These are phyloP conservation scores for Lodderomyces pseudojiufengensis DNA, from an alignment of 1,139 yeast genomes.

Conservation along the genomic window DNA sequence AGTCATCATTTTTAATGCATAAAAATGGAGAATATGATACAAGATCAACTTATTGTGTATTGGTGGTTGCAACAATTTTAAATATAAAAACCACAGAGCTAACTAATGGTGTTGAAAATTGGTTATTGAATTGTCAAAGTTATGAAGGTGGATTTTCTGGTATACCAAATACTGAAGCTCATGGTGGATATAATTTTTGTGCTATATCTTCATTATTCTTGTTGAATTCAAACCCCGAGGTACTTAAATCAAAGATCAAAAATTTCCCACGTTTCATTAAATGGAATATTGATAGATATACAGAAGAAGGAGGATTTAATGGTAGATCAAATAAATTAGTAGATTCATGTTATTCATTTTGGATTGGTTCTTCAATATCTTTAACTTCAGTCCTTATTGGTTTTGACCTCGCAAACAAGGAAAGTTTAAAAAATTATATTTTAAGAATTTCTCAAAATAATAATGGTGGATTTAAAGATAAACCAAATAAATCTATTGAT, in stretches of 20 bases:
- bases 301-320: constrained; percentile 76
- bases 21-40: constrained; percentile 81
- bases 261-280: constrained; percentile 41
- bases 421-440: constrained; percentile 61
- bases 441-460: constrained; percentile 68
- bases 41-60: constrained; percentile 82
- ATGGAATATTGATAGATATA: constrained; percentile 76
- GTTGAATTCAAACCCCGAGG: background rate
- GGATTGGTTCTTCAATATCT: constrained; percentile 84
- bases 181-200: constrained; percentile 95
- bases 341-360: constrained; percentile 93
- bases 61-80: constrained; percentile 69
- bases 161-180: constrained; percentile 80
- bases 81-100: constrained; percentile 63
- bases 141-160: constrained; percentile 97
- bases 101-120: constrained; percentile 48
- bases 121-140: constrained; percentile 75
- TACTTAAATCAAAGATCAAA: constrained; percentile 1
- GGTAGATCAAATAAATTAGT: constrained; percentile 93
- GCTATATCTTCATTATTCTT: constrained; percentile 67
- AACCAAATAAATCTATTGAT: constrained; percentile 80
- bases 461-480: constrained; percentile 79
- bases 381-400: constrained; percentile 31
- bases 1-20: constrained; percentile 79
- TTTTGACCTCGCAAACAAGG: constrained; percentile 43